Base-by-base conservation (phyloP, 768 basidiomycete genomes). In the Dioszegia aurantiaca region DNA sequence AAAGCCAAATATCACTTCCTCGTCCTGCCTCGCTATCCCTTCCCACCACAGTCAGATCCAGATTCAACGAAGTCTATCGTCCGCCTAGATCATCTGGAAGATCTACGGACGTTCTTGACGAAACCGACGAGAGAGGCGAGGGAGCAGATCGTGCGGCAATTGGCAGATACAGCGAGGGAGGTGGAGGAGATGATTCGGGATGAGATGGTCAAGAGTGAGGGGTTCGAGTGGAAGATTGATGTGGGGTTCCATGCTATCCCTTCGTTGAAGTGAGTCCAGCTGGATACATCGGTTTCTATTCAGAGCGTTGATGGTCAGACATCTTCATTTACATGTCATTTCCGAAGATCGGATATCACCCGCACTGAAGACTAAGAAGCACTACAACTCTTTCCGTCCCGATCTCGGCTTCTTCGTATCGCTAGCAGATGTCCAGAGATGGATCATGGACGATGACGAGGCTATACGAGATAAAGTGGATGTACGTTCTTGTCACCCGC, bases 371-470 rank as follows among this genome's bases (percentile, higher is more conserved):
- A 82, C 80, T 55, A 95, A 94, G 80, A 88, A 87, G 69, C 92
- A 95, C 64, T 88, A 90, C 77, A 92, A 93, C 68, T 87, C 89
- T 4, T 95, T 93, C 77, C 86, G 88, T 67, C 91, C 91, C 0
- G 83, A 83, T 46, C 80, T 83, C 19, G 90, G 88, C 0, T 94
- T 90, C 78, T 93, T 94, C 77, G 69, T 93, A 2, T 82, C 85
- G 60, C 77, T 92, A 17, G 80, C 84, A 49, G 84, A 89, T 10
- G 86, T 94, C n/a, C 78, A 88, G 42, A 80, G 82, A 1, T 91
- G 90, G 90, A 41, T 71, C 0, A 43, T 60, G 33, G 33, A 46
- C 12, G 63, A 67, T 33, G 63, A 64, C 11, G 47, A 55, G 36
- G 48, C 51, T 17, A 61, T 67, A 16, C 43, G 43, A 10, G 61